A percentile compares a stretch with the other conserved stretches of the same genome.
Evolutionary conservation across 2,329 filamentous ascomycete species (phyloP).

Genomic region (Rhexocercosporidium sp.): DNA sequence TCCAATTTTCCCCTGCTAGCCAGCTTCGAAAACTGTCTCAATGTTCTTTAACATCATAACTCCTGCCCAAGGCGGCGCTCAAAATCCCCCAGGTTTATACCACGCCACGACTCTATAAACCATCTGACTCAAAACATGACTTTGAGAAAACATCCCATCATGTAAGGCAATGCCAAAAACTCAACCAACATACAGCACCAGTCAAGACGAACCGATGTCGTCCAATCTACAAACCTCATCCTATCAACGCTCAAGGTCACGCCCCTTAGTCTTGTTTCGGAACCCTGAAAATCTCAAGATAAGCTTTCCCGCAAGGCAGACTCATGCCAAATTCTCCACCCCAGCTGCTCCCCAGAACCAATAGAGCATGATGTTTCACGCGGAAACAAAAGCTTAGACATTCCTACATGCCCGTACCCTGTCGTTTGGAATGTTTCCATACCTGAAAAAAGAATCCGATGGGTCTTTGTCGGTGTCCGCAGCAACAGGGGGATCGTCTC

Average conservation of each 20-base stretch:
- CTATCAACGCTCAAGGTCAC: background rate
- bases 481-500: conserved; percentile 8
- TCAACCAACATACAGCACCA: background rate
- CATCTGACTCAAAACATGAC: background rate
- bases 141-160: background rate
- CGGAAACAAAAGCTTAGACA: background rate
- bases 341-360: background rate
- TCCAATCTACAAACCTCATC: background rate
- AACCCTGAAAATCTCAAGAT: background rate
- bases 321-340: background rate
- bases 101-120: background rate
- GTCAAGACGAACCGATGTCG: background rate
- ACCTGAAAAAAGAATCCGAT: background rate
- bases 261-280: background rate
- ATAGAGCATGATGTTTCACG: background rate
- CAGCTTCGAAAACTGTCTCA: too few relatives aligned
- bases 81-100: too few relatives aligned
- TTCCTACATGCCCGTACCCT: background rate
- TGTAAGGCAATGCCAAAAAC: background rate
- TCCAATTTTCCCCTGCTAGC: too few relatives aligned
- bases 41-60: too few relatives aligned
- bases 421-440: background rate
- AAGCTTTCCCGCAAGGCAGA: background rate
- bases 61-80: too few relatives aligned
- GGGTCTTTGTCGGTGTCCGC: background rate